Percentiles rank a stretch among this genome's conserved stretches.
Conservation (phyloP, 202 grass and related monocot species). For the Setaria viridis region DNA sequence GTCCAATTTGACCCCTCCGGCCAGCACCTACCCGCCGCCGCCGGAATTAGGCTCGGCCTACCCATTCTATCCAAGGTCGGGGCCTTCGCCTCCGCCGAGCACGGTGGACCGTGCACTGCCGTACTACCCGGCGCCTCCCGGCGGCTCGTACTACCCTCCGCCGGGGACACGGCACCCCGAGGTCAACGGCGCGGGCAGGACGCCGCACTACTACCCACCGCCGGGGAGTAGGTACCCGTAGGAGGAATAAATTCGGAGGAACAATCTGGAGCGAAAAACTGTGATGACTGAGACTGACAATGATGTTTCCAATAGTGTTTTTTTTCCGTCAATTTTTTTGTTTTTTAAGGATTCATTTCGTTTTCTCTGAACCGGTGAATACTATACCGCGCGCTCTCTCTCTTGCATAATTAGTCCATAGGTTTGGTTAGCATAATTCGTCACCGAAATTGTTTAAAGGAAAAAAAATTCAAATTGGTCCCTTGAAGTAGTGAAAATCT, state of each 20-base stretch:
- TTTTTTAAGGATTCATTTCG: neutral
- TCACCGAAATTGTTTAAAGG: neutral
- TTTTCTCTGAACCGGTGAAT: neutral
- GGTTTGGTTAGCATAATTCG: neutral
- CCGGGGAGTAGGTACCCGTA: conserved; percentile 44
- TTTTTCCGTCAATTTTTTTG: too few species aligned
- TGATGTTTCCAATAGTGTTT: neutral
- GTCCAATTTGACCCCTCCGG: neutral
- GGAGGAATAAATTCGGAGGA: neutral
- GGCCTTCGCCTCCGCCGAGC: neutral
- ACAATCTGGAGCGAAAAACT: neutral
- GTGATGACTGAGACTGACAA: neutral
- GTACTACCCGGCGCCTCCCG: conserved; percentile 25
- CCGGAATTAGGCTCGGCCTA: conserved; percentile 15
- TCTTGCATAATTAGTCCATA: too few species aligned
- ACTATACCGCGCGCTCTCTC: neutral
- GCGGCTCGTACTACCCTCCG: conserved; percentile 34
- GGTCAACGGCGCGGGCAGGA: neutral
- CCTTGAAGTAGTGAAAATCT: too few species aligned
- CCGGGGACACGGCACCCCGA: conserved; percentile 24
- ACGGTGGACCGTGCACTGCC: conserved; percentile 15
- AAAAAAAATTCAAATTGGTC: too few species aligned
- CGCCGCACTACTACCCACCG: conserved; percentile 45
- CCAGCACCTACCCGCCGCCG: conserved; percentile 44
- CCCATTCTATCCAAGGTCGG: neutral